phyloP scores from a whole-genome alignment of 306 rosid genomes.

The Cyamopsis tetragonoloba region DNA sequence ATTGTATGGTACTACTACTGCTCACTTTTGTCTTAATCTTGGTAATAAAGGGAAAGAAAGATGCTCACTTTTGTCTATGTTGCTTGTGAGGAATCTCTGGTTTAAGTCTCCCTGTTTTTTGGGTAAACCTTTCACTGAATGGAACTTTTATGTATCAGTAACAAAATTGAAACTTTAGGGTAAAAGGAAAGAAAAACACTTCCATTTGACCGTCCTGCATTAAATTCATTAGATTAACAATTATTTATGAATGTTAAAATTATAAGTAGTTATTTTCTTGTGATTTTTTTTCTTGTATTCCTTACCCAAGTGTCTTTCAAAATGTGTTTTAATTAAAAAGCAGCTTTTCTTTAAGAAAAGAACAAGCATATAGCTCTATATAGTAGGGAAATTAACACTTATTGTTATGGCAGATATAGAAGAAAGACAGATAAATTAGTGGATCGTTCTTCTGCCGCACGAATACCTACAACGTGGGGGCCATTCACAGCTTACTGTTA shows the following conservation, averaged over 20 bases:
- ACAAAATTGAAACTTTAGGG: not conserved
- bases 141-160: not conserved
- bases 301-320: not conserved
- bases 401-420: conserved; percentile 60
- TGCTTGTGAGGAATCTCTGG: not conserved
- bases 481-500: conserved; percentile 81
- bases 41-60: too few species aligned
- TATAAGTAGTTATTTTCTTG: not conserved
- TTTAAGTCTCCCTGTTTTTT: not conserved
- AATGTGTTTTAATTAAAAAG: too few species aligned
- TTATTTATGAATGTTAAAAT: not conserved
- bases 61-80: too few species aligned
- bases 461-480: conserved; percentile 96
- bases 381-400: conserved; percentile 18
- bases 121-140: not conserved
- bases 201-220: not conserved
- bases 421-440: conserved; percentile 84
- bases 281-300: not conserved
- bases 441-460: conserved; percentile 60
- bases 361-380: too few species aligned
- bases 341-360: too few species aligned
- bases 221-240: not conserved
- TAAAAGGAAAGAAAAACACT: not conserved
- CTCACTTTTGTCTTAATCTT: too few species aligned
- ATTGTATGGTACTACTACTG: not conserved